Conservation (phyloP, 2,329 filamentous ascomycete genomes). For the Trichoderma hamatum region DNA sequence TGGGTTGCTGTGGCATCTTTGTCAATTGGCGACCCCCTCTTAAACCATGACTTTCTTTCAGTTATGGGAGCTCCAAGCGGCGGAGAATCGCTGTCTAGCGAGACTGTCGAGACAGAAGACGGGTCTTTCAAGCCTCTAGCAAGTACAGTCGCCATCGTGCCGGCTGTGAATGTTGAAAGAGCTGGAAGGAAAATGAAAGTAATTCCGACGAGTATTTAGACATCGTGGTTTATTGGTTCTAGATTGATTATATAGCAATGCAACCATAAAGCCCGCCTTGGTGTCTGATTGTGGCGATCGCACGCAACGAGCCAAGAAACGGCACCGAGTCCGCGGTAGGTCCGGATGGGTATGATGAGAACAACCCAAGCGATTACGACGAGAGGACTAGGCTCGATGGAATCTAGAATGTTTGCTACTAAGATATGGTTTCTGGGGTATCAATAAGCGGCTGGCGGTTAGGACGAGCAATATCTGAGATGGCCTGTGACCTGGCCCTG, state of each 20-base stretch:
- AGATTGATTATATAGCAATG: slow-evolving; percentile 3
- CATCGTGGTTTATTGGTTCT: not conserved
- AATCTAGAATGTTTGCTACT: slow-evolving; percentile 4
- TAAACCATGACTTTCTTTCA: slow-evolving; percentile 41
- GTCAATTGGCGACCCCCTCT: slow-evolving; percentile 35
- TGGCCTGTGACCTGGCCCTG: not conserved
- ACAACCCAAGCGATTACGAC: slow-evolving; percentile 26
- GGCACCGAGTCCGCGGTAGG: slow-evolving; percentile 1
- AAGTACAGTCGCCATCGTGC: slow-evolving; percentile 28
- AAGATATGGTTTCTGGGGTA: not conserved
- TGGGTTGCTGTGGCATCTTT: slow-evolving; percentile 44
- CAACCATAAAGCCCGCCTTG: not conserved
- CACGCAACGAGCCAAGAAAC: slow-evolving; percentile 21
- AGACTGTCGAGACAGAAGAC: slow-evolving; percentile 25
- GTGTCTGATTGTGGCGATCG: slow-evolving; percentile 15
- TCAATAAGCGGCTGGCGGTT: not conserved
- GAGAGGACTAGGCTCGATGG: slow-evolving; percentile 21
- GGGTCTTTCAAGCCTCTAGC: slow-evolving; percentile 11
- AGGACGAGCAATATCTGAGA: not conserved
- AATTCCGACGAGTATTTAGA: not conserved
- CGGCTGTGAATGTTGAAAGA: not conserved
- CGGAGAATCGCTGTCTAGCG: slow-evolving; percentile 29
- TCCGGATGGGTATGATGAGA: slow-evolving; percentile 23
- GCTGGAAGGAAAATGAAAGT: not conserved
- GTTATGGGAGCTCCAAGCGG: slow-evolving; percentile 37